These are phyloP conservation scores for Curvularia lunata DNA, from an alignment of 2,329 filamentous ascomycete genomes.

Conservation along the genomic window DNA sequence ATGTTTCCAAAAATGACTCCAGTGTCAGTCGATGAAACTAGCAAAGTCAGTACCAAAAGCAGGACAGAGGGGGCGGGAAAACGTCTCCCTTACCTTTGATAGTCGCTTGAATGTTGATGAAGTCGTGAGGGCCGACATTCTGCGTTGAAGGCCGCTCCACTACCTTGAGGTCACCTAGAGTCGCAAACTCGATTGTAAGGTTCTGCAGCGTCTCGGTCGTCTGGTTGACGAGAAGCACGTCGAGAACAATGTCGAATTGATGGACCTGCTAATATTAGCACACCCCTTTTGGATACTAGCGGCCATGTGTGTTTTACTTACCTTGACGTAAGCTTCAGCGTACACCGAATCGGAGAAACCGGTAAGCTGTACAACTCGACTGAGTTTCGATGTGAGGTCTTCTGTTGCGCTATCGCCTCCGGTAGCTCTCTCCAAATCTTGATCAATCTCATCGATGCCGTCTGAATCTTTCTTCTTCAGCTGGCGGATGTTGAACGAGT, in stretches of 20 bases:
- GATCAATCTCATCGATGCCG: conserved; percentile 81
- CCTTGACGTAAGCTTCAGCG: conserved; percentile 98
- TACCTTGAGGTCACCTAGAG: conserved; percentile 94
- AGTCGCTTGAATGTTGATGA: conserved; percentile 97
- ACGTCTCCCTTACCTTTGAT: conserved; percentile 91
- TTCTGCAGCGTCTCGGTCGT: conserved; percentile 97
- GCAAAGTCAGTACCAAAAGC: conserved; percentile 14
- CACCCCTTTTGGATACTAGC: neutral
- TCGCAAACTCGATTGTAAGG: conserved; percentile 97
- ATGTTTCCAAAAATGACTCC: conserved; percentile 99
- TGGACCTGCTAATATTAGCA: conserved; percentile 62
- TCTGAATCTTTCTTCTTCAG: conserved; percentile 85
- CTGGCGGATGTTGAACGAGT: conserved; percentile 91
- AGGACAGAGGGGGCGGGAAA: too few species aligned
- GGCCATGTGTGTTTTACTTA: conserved; percentile 9
- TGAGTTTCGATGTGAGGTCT: conserved; percentile 91
- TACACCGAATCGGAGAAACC: conserved; percentile 99
- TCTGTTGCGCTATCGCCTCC: conserved; percentile 85
- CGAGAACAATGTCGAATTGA: conserved; percentile 97
- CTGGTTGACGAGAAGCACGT: conserved; percentile 96
- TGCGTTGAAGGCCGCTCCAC: conserved; percentile 96
- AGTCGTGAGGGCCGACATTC: conserved; percentile 93
- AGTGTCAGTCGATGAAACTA: conserved; percentile 93
- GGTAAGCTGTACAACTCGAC: conserved; percentile 93
- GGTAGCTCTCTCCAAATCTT: conserved; percentile 91